phyloP scores from a whole-genome alignment of 75 land plant species.

The Pseudotsuga menziesii region DNA sequence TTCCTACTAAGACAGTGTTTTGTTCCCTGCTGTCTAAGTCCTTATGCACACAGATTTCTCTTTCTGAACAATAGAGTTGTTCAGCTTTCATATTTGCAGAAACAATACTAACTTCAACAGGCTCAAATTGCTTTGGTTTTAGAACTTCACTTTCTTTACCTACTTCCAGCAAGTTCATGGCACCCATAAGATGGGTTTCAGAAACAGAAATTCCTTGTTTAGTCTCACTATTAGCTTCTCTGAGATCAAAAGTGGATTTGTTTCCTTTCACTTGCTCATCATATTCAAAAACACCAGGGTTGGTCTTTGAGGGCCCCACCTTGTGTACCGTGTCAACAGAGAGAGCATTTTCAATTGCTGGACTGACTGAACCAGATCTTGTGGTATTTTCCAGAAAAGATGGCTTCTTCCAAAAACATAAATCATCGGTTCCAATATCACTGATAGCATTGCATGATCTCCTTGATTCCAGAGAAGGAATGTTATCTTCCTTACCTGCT shows the following conservation, averaged over 20 bases:
- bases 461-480: background rate
- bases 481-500: conserved; percentile 6
- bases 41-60: background rate
- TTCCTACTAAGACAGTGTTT: background rate
- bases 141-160: background rate
- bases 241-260: background rate
- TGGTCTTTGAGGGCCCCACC: conserved; percentile 1
- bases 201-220: background rate
- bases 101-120: no score
- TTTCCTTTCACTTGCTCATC: conserved; percentile 4
- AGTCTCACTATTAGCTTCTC: background rate
- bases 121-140: background rate
- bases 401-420: conserved; percentile 8
- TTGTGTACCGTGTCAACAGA: conserved; percentile 28
- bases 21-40: background rate
- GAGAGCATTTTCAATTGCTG: conserved; percentile 34
- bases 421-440: conserved; percentile 8
- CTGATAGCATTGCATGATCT: conserved; percentile 8
- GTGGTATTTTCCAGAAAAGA: background rate
- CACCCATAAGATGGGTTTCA: background rate
- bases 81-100: background rate
- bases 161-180: background rate
- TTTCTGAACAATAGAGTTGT: background rate
- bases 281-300: conserved; percentile 2
- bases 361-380: conserved; percentile 12